Base-by-base conservation (phyloP, 176 grass and related monocot species). In the Carex cristatella region DNA sequence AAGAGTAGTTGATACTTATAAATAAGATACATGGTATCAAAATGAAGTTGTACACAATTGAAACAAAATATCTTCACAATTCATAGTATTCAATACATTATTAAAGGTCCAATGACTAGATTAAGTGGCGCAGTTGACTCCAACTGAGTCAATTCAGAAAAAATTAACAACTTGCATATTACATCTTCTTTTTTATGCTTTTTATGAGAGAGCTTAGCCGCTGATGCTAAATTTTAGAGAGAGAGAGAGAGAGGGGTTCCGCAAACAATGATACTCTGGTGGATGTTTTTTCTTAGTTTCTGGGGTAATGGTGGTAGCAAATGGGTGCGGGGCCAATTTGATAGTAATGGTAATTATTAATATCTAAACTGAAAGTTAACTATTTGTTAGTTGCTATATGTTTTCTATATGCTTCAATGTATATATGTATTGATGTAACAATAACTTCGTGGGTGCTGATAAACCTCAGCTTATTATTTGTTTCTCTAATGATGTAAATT, bases 321-420 rank as follows among this genome's bases (percentile, higher is more conserved):
- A 38, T 61, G 59, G 16, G 91, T 75, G 65, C 81, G 11, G 6
- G 84, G 53, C 1, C 89, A 89, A 69, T 69, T 68, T 0, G 78
- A 89, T 18, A 87, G 27, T 71, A 82, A 74, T 11, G 87, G 82
- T 91, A 79, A 12, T 38, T 23, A 12, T 38, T 23, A 73, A 23
- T 2, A 37, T 61, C 53, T 61, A 30, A 16, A 16, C 11, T 40
- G 15, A 10, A 38, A 40, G 32, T 80, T 51, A 55, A 32, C 73
- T 56, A 79, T 44, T 10, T 10, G 16, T 75, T 78, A 53, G 23
- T 57, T 80, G 18, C 56, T 78, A 53, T 2, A 0, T 80, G 23
- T 23, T 23, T 23, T 38, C 27, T 56, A 53, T 31, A 35, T 35
- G 14, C 27, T 59, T 65, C 61, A 65, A 28, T 44, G 1, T 8